Evolutionary conservation across 164 flowering plant genomes (phyloP).

Genomic region (Umbellularia californica): DNA sequence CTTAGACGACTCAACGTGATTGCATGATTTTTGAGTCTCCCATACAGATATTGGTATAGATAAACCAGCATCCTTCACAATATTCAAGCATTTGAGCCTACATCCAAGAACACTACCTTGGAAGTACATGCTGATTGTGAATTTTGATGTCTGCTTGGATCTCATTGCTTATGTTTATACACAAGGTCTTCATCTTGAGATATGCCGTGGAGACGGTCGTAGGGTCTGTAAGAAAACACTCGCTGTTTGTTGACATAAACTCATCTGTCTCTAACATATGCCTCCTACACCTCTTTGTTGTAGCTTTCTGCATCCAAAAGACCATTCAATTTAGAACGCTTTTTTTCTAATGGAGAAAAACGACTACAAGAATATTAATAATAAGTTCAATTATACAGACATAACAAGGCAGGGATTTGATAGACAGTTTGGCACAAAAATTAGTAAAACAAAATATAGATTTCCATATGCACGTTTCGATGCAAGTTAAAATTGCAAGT

Average conservation of each 20-base stretch:
- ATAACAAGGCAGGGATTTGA: background rate
- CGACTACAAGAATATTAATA: background rate
- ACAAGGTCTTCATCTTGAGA: conserved; percentile 77
- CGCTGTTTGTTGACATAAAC: conserved; percentile 65
- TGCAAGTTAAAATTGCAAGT: background rate
- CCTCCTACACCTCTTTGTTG: conserved; percentile 65
- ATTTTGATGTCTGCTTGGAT: conserved; percentile 82
- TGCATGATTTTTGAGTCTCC: background rate
- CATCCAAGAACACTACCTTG: conserved; percentile 46
- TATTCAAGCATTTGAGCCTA: background rate
- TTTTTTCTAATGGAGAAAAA: background rate
- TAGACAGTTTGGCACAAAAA: too few relatives aligned
- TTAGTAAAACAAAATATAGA: background rate
- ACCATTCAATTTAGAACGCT: background rate
- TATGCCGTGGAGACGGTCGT: conserved; percentile 70
- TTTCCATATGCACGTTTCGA: background rate
- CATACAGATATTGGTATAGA: background rate
- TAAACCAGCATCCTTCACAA: background rate
- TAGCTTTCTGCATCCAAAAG: conserved; percentile 57
- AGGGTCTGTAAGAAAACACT: conserved; percentile 57
- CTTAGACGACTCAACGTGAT: background rate
- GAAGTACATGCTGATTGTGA: conserved; percentile 79
- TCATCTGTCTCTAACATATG: conserved; percentile 91
- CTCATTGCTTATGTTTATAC: conserved; percentile 60
- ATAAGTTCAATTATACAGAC: too few relatives aligned